Base-by-base conservation (phyloP, 371 early-diverging fungal genomes). In the Mortierella polycephala region DNA sequence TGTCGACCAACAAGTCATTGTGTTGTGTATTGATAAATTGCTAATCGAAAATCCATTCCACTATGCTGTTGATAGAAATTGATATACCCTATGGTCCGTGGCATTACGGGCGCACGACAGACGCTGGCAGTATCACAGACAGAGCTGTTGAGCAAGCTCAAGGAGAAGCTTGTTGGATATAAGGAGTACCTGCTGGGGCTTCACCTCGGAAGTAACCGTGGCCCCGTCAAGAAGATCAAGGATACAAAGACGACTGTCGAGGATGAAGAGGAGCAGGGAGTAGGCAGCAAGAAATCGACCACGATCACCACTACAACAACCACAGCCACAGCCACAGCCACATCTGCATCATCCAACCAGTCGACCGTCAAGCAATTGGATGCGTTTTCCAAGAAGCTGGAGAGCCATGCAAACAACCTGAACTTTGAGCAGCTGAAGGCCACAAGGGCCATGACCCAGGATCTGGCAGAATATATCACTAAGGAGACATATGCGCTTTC, bases 391-490 rank as follows among this genome's bases (percentile, higher is more conserved):
- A 50, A 69, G 56, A 79, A 64, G 23, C 57, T 79, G 20, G 73
- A 73, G 60, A 44, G 39, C 5, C 73, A 72, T 20, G 62, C 73
- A 37, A 60, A 72, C 42, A 57, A 59, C 37, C 44, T 79, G 56
- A 79, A 53, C 44, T 73, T 79, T 62, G 80, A 79, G 47, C 59
- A 79, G 30, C 57, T 79, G 41, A 79, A 79, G 57, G 80, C 73
- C 0, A 72, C 73, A 14, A 49, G 80, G 16, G 69, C 80, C 8
- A 40, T 73, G 52, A 69, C 80, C 1, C 80, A 79, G 52, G 80
- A 79, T 40, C 39, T 79, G 57, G 80, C 80, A 23, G 80, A 79
- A 46, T 79, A 79, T 51, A 79, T 79, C 53, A 79, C 80, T 52
- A 79, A 79, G 62, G 80, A 79, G 63, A 79, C 80, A 2, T 79